Evolutionary conservation across 2,329 filamentous ascomycete genomes (phyloP), one percentile per base, ranked within the genome.

Genomic region (Colletotrichum orchidophilum): DNA sequence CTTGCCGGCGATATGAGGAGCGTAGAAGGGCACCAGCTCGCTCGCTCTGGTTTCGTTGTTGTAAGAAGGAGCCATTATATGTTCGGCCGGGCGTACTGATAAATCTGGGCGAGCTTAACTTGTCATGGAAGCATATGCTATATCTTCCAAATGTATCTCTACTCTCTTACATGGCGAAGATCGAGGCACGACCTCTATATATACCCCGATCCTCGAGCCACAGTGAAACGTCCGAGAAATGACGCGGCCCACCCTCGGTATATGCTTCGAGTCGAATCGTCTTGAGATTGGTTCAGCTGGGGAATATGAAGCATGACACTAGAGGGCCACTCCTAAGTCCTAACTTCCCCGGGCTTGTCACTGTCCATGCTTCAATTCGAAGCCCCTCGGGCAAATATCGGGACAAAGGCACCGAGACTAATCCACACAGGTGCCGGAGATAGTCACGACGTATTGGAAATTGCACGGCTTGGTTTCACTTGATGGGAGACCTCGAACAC

Each of bases 1-100:
- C 62, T 83, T 83, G 59, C 77, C 77, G 21, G 75, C 76, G 76
- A 84, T 82, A 24, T 78, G 71, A 27, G 71, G 31, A 52, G 77
- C 70, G 55, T 79, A 81, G 59, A 76, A 72, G 29, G 74, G 70
- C 31, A 75, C 74, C n/a, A 82, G 75, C 9, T 80, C 76, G 12
- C 73, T 71, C 64, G 75, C 75, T 8, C 73, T 75, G 26, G 77
- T 74, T 13, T 50, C 52, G 2, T n/a, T 15, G 66, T 63, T 57
- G 35, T 52, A 66, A 6, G 55, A 26, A 15, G 62, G 57, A 4
- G 61, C n/a, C 70, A 72, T 71, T 21, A 13, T 54, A 3, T 9
- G 0, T 24, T 13, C 27, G 11, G 18, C 31, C n/a, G 5, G 33
- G 21, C 6, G 46, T 15, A 15, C n/a, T 29, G 15, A 13, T 8